phyloP scores from a whole-genome alignment of 345 rosid genomes.

The Citrus hindsii region DNA sequence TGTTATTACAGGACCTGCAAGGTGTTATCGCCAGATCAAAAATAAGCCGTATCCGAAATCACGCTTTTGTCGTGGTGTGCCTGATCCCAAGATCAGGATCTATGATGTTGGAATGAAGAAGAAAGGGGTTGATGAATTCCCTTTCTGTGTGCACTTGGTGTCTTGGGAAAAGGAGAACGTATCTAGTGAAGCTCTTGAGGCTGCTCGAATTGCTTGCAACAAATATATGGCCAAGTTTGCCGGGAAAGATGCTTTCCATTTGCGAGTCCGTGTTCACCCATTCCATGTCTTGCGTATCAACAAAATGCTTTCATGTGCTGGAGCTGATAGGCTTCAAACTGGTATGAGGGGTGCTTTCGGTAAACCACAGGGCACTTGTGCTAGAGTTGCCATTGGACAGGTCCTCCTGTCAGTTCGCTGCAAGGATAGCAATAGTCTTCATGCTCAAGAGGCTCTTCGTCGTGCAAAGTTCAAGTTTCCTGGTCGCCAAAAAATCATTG shows the following conservation, averaged over 20 bases:
- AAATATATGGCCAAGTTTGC: conserved; percentile 73
- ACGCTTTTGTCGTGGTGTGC: conserved; percentile 69
- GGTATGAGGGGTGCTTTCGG: conserved; percentile 88
- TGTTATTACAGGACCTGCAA: conserved; percentile 48
- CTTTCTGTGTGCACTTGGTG: conserved; percentile 78
- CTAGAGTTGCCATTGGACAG: conserved; percentile 76
- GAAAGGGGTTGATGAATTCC: conserved; percentile 80
- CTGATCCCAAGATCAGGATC: conserved; percentile 73
- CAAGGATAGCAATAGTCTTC: conserved; percentile 59
- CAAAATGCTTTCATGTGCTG: conserved; percentile 88
- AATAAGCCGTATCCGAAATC: conserved; percentile 77
- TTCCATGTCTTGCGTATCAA: conserved; percentile 78
- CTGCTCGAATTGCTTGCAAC: conserved; percentile 83
- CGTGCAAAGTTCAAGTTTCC: conserved; percentile 81
- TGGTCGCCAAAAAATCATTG: conserved; percentile 77
- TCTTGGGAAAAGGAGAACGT: conserved; percentile 81
- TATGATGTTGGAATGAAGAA: conserved; percentile 81
- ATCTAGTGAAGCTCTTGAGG: conserved; percentile 76
- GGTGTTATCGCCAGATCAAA: conserved; percentile 70
- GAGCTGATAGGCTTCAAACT: conserved; percentile 86
- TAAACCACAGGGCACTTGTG: conserved; percentile 70
- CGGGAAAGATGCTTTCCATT: conserved; percentile 77
- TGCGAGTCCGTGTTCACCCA: conserved; percentile 73
- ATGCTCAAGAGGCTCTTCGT: conserved; percentile 82
- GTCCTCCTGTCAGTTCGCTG: conserved; percentile 77